phyloP scores from a whole-genome alignment of 2,329 filamentous ascomycete genomes.

The Pseudomassariella vexata region DNA sequence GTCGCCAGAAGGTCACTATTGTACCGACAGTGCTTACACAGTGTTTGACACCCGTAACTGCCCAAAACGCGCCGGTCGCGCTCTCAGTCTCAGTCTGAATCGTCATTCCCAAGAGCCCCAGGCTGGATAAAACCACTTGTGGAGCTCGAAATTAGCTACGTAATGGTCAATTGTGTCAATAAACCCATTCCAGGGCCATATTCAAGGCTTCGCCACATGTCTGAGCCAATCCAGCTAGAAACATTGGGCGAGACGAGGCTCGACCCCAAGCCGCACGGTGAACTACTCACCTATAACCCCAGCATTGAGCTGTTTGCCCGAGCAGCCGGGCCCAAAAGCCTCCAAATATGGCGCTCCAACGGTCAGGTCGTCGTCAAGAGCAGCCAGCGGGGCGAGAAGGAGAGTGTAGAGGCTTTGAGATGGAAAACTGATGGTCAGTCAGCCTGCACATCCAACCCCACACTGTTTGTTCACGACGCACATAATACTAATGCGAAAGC shows the following conservation, averaged over 20 bases:
- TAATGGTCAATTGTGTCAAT: too few species aligned
- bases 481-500: conserved; percentile 10
- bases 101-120: too few species aligned
- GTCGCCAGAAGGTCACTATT: too few species aligned
- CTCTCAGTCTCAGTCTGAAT: too few species aligned
- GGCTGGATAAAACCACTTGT: too few species aligned
- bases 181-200: too few species aligned
- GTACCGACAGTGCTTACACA: too few species aligned
- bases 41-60: too few species aligned
- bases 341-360: conserved; percentile 74
- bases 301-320: conserved; percentile 79
- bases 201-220: conserved; percentile 10
- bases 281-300: conserved; percentile 70
- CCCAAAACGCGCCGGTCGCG: too few species aligned
- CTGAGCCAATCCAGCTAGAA: conserved; percentile 30
- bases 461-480: neutral
- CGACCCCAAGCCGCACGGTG: conserved; percentile 45
- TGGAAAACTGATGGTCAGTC: conserved; percentile 65
- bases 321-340: conserved; percentile 59
- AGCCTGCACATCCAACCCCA: too few species aligned
- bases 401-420: conserved; percentile 41
- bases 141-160: too few species aligned
- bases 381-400: conserved; percentile 35
- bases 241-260: conserved; percentile 54
- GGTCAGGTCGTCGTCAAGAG: conserved; percentile 59